These are phyloP conservation scores for Cryphonectria carpinicola DNA, from an alignment of 2,329 filamentous ascomycete species.

Conservation along the genomic window DNA sequence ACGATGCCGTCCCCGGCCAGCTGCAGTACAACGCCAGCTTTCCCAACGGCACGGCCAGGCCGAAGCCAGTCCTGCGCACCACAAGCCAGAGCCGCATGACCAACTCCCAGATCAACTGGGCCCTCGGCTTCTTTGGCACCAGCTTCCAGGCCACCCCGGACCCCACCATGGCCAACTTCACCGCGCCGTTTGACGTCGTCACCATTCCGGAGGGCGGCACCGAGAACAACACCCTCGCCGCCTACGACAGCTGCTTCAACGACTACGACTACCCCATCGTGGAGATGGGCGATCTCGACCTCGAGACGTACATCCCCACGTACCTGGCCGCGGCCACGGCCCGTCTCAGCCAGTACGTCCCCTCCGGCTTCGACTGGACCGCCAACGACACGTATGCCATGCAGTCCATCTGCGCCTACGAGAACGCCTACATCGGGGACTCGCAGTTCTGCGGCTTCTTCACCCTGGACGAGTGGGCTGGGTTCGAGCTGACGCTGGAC, in stretches of 20 bases:
- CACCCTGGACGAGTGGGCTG: conserved; percentile 57
- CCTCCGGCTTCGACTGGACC: conserved; percentile 52
- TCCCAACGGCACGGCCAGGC: conserved; percentile 49
- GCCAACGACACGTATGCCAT: conserved; percentile 54
- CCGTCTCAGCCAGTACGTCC: conserved; percentile 51
- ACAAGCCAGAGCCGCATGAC: conserved; percentile 58
- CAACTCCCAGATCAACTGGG: conserved; percentile 58
- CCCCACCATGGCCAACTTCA: conserved; percentile 44
- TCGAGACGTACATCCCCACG: conserved; percentile 43
- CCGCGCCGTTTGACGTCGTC: conserved; percentile 50
- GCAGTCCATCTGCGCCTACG: conserved; percentile 59
- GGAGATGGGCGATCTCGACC: conserved; percentile 45
- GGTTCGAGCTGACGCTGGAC: conserved; percentile 57
- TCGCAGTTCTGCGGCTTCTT: conserved; percentile 58
- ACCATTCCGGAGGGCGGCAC: conserved; percentile 53
- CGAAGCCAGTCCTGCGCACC: conserved; percentile 56
- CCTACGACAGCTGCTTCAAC: conserved; percentile 54
- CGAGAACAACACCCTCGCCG: conserved; percentile 57
- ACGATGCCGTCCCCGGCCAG: conserved; percentile 52
- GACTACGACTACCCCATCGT: conserved; percentile 40
- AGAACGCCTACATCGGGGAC: conserved; percentile 51
- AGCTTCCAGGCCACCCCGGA: conserved; percentile 44
- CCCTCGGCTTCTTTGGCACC: conserved; percentile 56
- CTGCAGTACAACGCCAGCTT: conserved; percentile 51
- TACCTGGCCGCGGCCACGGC: conserved; percentile 43